Evolutionary conservation across 2,329 filamentous ascomycete genomes (phyloP).

Genomic region (Phaeomoniella chlamydospora): DNA sequence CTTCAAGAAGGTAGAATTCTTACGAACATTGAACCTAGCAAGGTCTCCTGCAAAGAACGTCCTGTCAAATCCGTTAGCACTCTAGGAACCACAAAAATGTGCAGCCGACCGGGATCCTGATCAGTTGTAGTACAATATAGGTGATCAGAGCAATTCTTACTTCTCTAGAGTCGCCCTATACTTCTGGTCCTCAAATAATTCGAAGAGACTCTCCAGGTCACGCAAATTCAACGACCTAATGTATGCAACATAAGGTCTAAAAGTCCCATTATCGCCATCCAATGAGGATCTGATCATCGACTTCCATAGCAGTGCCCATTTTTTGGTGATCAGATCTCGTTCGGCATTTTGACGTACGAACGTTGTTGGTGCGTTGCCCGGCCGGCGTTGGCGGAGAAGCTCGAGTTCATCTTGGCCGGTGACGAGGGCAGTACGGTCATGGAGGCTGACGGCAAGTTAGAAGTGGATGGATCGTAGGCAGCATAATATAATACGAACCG

Average conservation of each 20-base stretch:
- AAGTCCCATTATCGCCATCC: constrained; percentile 30
- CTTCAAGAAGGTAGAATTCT: constrained; percentile 23
- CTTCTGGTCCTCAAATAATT: constrained; percentile 43
- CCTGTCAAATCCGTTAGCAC: not conserved
- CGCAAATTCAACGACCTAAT: constrained; percentile 49
- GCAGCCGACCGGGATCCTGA: no score
- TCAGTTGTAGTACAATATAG: no score
- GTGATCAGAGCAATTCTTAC: constrained; percentile 23
- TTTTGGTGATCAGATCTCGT: constrained; percentile 32
- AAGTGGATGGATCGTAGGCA: not conserved
- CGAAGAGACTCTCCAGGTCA: constrained; percentile 44
- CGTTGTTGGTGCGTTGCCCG: constrained; percentile 2
- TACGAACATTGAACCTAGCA: constrained; percentile 3
- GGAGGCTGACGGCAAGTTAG: constrained; percentile 4
- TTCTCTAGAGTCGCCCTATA: constrained; percentile 44
- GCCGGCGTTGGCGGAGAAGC: constrained; percentile 4
- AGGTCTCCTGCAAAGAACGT: constrained; percentile 38
- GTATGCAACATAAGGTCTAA: constrained; percentile 56
- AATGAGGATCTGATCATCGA: constrained; percentile 53
- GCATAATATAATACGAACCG: constrained; percentile 30
- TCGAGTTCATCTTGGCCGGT: constrained; percentile 11
- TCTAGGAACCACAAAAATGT: constrained; percentile 4
- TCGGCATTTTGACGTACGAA: constrained; percentile 17
- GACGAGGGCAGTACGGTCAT: constrained; percentile 10
- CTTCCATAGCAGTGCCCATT: constrained; percentile 53